Conservation (phyloP, 2,329 filamentous ascomycete genomes). For the Chaetoscypha palmicola region DNA sequence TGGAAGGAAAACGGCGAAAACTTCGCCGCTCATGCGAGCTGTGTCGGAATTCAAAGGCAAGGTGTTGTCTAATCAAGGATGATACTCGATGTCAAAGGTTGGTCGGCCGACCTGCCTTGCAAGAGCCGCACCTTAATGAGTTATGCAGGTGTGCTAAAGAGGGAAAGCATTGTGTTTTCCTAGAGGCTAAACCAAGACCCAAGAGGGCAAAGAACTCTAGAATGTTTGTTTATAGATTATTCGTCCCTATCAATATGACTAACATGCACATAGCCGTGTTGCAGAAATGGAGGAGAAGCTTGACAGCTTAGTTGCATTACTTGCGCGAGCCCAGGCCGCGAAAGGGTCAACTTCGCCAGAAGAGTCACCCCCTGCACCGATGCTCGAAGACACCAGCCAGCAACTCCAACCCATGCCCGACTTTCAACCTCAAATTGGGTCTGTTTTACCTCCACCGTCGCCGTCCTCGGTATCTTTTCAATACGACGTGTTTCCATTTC, state of each 20-base stretch:
- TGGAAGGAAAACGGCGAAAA: constrained; percentile 4
- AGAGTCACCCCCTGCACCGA: not conserved
- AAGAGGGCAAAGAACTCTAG: constrained; percentile 39
- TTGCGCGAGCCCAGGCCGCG: constrained; percentile 10
- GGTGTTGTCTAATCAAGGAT: constrained; percentile 43
- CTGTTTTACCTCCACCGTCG: not conserved
- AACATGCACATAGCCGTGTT: constrained; percentile 21
- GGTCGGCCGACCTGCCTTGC: constrained; percentile 40
- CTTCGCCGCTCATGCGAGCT: constrained; percentile 40
- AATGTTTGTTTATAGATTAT: constrained; percentile 33
- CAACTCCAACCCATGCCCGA: not conserved
- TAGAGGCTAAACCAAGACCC: constrained; percentile 42
- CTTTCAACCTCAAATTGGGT: not conserved
- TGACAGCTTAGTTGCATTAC: constrained; percentile 20
- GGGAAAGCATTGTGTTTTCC: constrained; percentile 34
- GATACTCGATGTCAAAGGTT: constrained; percentile 46
- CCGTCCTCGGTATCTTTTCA: constrained; percentile 13
- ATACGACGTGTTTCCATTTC: constrained; percentile 44
- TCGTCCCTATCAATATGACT: not conserved
- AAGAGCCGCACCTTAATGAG: not conserved
- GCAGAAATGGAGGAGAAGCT: constrained; percentile 31
- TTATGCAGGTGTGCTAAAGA: constrained; percentile 13
- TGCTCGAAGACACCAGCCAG: not conserved
- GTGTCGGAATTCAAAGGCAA: constrained; percentile 47
- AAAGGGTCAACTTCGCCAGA: constrained; percentile 1